Evolutionary conservation across 1,139 yeast species (phyloP), one percentile per base, ranked within the genome.

Genomic region (Pneumocystis carinii): DNA sequence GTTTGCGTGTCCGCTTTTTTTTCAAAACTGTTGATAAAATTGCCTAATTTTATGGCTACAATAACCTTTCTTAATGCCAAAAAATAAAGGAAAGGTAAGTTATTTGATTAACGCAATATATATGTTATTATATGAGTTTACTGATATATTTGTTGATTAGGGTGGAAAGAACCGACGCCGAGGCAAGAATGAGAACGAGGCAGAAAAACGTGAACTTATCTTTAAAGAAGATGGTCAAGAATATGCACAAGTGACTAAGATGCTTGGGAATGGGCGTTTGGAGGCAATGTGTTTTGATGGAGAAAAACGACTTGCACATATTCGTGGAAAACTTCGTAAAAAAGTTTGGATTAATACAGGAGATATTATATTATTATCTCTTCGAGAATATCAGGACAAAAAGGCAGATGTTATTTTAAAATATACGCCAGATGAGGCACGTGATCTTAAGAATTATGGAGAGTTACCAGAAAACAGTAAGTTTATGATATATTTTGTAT

Each of bases 261-360:
- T 94, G 97, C 83, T 94, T 72, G 99, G 99, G 75, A 90, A 90
- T 74, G 98, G 98, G 70, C 85, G 98, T 77, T 84, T 94, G 64
- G 96, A 90, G 76, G 97, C 95, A 64, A 76, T 84, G 64, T 94
- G 98, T 78, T 94, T 92, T 73, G 98, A 94, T 74, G 96, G 96
- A 68, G 79, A 81, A 70, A 89, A 85, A 75, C 85, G 99, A 79
- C 83, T 89, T 83, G 97, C 96, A 24, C 98, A 92, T 75, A 94
- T 94, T 73, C 87, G 99, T 81, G 99, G 99, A 71, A 94, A 94
- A 76, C 83, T 94, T 79, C 87, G 99, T 82, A 94, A 94, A 85
- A 92, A 92, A 83, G 97, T 68, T 67, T 94, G 99, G 99, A 90
- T 94, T 89, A 87, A 89, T 60, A 97, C 90, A 77, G 98, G 98